Base-by-base conservation (phyloP, 192 early-diverging fungal genomes). In the Backusella mclennaniae region DNA sequence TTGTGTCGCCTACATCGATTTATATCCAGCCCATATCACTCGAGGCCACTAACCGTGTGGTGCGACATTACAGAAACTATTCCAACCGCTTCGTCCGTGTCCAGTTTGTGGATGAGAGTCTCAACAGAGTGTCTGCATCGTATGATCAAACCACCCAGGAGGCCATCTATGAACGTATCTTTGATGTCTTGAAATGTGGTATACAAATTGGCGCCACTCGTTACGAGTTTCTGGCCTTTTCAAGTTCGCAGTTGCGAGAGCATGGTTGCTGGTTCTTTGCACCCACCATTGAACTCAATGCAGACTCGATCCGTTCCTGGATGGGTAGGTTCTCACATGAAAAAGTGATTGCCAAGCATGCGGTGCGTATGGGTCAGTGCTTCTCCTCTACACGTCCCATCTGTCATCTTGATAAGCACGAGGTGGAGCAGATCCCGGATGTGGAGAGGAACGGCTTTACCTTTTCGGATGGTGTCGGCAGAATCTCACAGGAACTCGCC, bases 381-480 rank as follows among this genome's bases (percentile, higher is more conserved):
- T 93, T 94, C 71, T 92, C 92, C 0, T 89, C 90, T 6, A 93
- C 93, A 1, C 79, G 82, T 0, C 85, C 86, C 15, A 87, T 89
- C 15, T 77, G 78, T 3, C 74, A 76, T 1, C 49, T 93, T 11
- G 31, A 67, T 6, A 71, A 73, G 4, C 52, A 81, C 4, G 84
- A 90, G 2, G 82, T 91, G 0, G 66, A 73, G 35, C 46, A 71
- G 1, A 87, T 94, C 49, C 69, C 72, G 0, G 94, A 95, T 67
- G 80, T 95, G 46, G 79, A 84, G 49, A 70, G 79, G 4, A 84
- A 92, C 67, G 83, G 84, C 4, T 92, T 81, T 67, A 84, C 69
- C 1, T 95, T 95, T 73, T 92, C 91, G 31, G 94, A 95, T 79
- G 94, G 94, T 5, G 86, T 91, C 12, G 94, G 94, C 33, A 83